Conservation (phyloP, 106 monocot genomes). For the Triglochin maritima region DNA sequence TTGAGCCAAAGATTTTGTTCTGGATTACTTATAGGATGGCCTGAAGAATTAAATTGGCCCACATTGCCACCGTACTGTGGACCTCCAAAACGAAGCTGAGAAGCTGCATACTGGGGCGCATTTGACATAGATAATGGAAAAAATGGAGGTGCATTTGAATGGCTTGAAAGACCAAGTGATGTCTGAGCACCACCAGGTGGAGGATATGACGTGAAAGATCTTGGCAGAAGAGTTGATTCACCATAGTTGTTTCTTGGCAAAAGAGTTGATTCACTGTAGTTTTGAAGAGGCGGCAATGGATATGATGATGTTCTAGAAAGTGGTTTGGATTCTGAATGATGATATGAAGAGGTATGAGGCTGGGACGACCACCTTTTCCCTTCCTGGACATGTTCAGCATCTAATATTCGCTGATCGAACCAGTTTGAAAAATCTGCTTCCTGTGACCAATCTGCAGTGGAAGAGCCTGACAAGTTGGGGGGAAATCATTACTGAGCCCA, state of each 20-base stretch:
- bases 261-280: background rate
- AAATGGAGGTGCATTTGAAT: conserved; percentile 37
- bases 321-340: conserved; percentile 17
- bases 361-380: conserved; percentile 35
- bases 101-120: conserved; percentile 24
- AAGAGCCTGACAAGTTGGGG: conserved; percentile 25
- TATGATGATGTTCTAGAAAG: conserved; percentile 30
- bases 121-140: conserved; percentile 20
- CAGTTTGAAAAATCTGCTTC: conserved; percentile 25
- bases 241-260: background rate
- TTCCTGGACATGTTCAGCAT: conserved; percentile 31
- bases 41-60: conserved; percentile 25
- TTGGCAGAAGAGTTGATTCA: conserved; percentile 23
- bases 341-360: conserved; percentile 16
- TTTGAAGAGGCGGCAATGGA: conserved; percentile 9
- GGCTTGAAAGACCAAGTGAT: conserved; percentile 25
- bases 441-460: conserved; percentile 34
- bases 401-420: conserved; percentile 22
- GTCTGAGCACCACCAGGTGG: conserved; percentile 34
- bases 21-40: conserved; percentile 14
- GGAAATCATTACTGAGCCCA: background rate
- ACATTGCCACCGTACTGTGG: conserved; percentile 35
- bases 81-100: conserved; percentile 36
- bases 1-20: conserved; percentile 32
- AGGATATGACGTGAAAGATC: conserved; percentile 48